A percentile compares a stretch with the other conserved stretches of the same genome.
Conservation (phyloP, 2,329 filamentous ascomycete species). For the Elsinoe batatas region DNA sequence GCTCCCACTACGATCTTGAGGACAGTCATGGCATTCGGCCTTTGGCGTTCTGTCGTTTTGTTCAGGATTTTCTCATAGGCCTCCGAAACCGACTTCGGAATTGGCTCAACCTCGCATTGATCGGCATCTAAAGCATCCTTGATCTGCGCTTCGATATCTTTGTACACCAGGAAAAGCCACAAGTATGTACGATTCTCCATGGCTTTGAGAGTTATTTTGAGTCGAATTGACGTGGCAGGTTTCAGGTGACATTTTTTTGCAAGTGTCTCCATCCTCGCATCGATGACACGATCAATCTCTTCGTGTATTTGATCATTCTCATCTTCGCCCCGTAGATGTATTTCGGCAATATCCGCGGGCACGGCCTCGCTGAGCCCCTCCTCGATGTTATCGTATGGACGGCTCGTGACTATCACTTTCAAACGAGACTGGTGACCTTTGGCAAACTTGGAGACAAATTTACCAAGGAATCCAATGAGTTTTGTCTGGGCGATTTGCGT, state of each 20-base stretch:
- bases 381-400: slow-evolving; percentile 15
- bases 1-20: slow-evolving; percentile 23
- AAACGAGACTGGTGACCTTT: slow-evolving; percentile 7
- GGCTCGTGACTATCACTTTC: slow-evolving; percentile 20
- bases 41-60: background rate
- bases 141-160: slow-evolving; percentile 15
- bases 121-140: too few relatives aligned
- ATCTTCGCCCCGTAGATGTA: slow-evolving; percentile 14
- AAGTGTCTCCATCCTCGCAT: background rate
- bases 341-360: background rate
- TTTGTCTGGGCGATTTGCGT: slow-evolving; percentile 10
- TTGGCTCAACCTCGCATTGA: background rate
- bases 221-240: too few relatives aligned
- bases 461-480: slow-evolving; percentile 14
- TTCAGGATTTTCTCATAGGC: slow-evolving; percentile 24
- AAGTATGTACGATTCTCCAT: slow-evolving; percentile 25
- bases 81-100: slow-evolving; percentile 22
- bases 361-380: background rate
- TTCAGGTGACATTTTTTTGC: background rate
- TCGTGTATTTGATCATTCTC: slow-evolving; percentile 14
- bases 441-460: too few relatives aligned
- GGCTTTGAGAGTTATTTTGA: slow-evolving; percentile 9
- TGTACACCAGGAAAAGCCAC: slow-evolving; percentile 23
- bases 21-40: slow-evolving; percentile 14
- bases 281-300: slow-evolving; percentile 7